Conservation (phyloP, 2,329 filamentous ascomycete genomes). For the Paramyrothecium sp. region DNA sequence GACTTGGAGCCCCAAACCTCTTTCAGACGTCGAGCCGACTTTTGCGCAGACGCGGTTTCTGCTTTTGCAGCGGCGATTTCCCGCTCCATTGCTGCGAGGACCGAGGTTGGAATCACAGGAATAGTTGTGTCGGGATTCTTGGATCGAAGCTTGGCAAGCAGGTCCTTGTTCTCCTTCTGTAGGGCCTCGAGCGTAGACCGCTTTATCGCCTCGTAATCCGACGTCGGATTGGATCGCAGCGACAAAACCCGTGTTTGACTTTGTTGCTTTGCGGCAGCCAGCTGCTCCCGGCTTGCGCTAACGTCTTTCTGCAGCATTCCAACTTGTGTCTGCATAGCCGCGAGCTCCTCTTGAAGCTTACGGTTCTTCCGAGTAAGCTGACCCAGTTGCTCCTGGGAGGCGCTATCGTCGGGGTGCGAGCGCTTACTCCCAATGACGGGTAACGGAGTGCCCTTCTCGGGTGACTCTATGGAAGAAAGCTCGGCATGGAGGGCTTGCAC, state of each 20-base stretch:
- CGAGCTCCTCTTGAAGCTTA: constrained; percentile 76
- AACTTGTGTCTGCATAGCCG: constrained; percentile 66
- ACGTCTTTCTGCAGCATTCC: constrained; percentile 75
- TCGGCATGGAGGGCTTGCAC: constrained; percentile 72
- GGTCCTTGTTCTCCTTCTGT: constrained; percentile 78
- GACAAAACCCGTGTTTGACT: constrained; percentile 81
- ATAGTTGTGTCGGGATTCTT: constrained; percentile 39
- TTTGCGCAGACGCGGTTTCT: constrained; percentile 72
- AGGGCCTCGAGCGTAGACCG: constrained; percentile 74
- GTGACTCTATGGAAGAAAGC: constrained; percentile 62
- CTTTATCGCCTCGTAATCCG: constrained; percentile 82
- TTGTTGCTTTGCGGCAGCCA: constrained; percentile 63
- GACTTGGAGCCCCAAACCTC: constrained; percentile 92
- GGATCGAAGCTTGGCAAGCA: constrained; percentile 68
- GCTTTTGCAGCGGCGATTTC: constrained; percentile 71
- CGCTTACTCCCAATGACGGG: constrained; percentile 60
- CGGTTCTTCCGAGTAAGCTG: constrained; percentile 86
- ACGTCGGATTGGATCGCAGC: constrained; percentile 87
- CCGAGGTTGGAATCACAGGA: constrained; percentile 71
- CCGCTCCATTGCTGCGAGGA: constrained; percentile 72
- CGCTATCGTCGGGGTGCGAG: constrained; percentile 57
- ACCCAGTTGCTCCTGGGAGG: constrained; percentile 70
- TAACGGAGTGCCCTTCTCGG: constrained; percentile 31
- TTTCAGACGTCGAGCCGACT: constrained; percentile 80
- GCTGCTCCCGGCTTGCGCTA: constrained; percentile 68